Base-by-base conservation (phyloP, 495 filamentous ascomycete species). In the Thozetella sp. region DNA sequence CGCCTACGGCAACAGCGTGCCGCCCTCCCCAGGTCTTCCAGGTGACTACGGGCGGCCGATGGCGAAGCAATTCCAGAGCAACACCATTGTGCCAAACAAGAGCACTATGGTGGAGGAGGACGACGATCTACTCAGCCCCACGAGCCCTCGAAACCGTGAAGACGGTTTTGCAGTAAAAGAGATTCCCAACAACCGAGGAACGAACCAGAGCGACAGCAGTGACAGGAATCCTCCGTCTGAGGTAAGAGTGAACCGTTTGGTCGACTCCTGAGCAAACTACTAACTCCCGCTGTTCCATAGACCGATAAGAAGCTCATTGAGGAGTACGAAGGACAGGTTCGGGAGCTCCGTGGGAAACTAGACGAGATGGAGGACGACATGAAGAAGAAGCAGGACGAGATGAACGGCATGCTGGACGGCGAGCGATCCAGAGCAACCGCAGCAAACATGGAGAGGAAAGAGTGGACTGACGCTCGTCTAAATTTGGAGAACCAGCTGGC, bases 81-180 rank as follows among this genome's bases (percentile, higher is more conserved):
- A 95, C 66, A 97, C 91, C 0, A 96, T 98, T 61, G 88, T 97
- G 23, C 96, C 95, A 4, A 98, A 97, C 65, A 99, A 98, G 74
- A 96, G 94, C 64, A 98, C 93, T 0, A 93, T 99, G 90, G 90
- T 98, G 17, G 95, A 99, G 70, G 95, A 99, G 72, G 95, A 97
- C 61, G 93, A 96, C 61, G 90, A 93, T 64, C 78, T 56, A 6
- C 50, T 65, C 30, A 74, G 68, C 43, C 72, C 70, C 1, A 56
- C 54, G 27, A 72, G 66, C 48, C 63, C 75, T 17, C 62, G 76
- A 2, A 73, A 77, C 15, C 84, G 86, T 20, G 89, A 90, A 53
- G 87, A 90, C 56, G 83, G 73, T 78, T 88, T 27, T 90, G 90
- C 76, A 82, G 80, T 55, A 61, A 88, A 51, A 81, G 89, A 68